Percentiles rank a stretch among this genome's conserved stretches.
These are phyloP conservation scores for Cercospora sesami DNA, from an alignment of 2,329 filamentous ascomycete genomes.

Conservation along the genomic window DNA sequence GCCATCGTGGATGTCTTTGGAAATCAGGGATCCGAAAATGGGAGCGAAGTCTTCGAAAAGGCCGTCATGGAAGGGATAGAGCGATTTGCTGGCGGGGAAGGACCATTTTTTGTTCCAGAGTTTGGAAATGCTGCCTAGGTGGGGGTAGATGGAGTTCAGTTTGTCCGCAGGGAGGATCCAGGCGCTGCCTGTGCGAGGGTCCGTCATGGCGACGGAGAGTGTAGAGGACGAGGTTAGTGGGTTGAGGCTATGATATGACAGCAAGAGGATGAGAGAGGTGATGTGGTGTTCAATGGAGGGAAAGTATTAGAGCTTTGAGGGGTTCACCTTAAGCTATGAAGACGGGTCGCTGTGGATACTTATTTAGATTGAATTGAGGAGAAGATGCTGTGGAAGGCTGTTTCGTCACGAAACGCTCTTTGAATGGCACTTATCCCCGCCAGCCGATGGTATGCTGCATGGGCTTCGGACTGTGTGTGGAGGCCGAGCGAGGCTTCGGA, in stretches of 20 bases:
- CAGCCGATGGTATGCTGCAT: conserved; percentile 10
- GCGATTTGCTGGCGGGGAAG: conserved; percentile 36
- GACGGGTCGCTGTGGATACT: background rate
- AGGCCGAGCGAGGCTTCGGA: background rate
- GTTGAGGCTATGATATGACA: too few species aligned
- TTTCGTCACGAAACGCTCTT: conserved; percentile 7
- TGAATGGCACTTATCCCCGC: conserved; percentile 7
- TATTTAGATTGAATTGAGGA: background rate
- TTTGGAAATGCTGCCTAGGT: conserved; percentile 60
- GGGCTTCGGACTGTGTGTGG: background rate
- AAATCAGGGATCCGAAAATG: conserved; percentile 41
- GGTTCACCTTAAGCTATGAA: background rate
- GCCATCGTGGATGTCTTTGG: conserved; percentile 41
- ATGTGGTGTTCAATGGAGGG: too few species aligned
- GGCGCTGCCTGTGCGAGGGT: conserved; percentile 37
- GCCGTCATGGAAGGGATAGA: conserved; percentile 37
- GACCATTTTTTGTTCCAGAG: conserved; percentile 48
- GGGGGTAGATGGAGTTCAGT: conserved; percentile 53
- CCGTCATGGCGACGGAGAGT: conserved; percentile 19
- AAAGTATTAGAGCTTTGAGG: background rate
- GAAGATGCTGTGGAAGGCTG: background rate
- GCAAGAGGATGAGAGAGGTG: too few species aligned
- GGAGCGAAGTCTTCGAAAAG: conserved; percentile 43
- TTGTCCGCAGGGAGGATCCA: conserved; percentile 48
- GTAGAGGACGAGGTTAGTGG: too few species aligned